Conservation (phyloP, 345 rosid species). For the Linum trigynum region DNA sequence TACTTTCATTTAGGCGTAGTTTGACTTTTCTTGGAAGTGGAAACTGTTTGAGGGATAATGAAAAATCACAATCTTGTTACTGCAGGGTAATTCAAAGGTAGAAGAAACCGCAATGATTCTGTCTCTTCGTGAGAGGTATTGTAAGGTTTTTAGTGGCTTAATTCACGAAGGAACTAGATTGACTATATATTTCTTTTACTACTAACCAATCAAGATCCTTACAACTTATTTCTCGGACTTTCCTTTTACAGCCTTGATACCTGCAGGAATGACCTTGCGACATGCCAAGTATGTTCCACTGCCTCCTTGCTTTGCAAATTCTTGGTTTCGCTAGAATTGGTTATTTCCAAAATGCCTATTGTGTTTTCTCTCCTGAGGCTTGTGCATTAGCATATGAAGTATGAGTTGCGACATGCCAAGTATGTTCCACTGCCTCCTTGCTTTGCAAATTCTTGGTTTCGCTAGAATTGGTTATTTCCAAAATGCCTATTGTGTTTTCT, state of each 20-base stretch:
- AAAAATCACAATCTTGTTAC: neutral
- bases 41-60: neutral
- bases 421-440: constrained; percentile 25
- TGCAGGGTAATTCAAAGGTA: constrained; percentile 46
- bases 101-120: constrained; percentile 91
- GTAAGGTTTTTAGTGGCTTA: neutral
- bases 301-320: neutral
- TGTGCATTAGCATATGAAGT: neutral
- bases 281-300: constrained; percentile 53
- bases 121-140: constrained; percentile 79
- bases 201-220: constrained; percentile 1
- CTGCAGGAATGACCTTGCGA: constrained; percentile 60
- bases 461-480: neutral
- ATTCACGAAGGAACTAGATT: neutral
- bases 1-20: too few relatives aligned
- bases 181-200: neutral
- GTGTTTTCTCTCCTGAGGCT: neutral
- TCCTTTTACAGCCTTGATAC: constrained; percentile 61
- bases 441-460: neutral
- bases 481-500: neutral
- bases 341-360: neutral
- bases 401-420: constrained; percentile 70
- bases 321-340: neutral
- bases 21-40: too few relatives aligned
- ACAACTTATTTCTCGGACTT: constrained; percentile 9